Percentiles rank a stretch among this genome's conserved stretches.
Evolutionary conservation across 345 rosid genomes (phyloP).

Genomic region (Camelina laxa): DNA sequence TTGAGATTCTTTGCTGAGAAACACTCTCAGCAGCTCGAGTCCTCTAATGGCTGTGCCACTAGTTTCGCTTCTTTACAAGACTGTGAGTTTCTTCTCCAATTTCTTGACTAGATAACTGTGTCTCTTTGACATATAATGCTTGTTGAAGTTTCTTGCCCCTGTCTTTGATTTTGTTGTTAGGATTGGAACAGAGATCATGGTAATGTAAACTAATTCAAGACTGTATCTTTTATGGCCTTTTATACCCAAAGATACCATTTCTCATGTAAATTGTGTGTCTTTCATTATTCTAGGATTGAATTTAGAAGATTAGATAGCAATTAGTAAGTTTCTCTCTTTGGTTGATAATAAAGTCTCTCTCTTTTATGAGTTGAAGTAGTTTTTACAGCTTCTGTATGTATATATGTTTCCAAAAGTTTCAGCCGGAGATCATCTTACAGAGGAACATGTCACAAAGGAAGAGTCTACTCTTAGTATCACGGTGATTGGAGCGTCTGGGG

Average conservation of each 20-base stretch:
- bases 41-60: conserved; percentile 67
- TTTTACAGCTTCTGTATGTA: neutral
- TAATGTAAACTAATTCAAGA: neutral
- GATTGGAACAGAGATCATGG: neutral
- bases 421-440: conserved; percentile 52
- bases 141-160: neutral
- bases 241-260: neutral
- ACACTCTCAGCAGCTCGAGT: conserved; percentile 54
- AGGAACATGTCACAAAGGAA: conserved; percentile 36
- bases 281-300: neutral
- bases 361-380: neutral
- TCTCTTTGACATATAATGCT: neutral
- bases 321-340: neutral
- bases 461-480: conserved; percentile 76
- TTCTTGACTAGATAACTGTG: neutral
- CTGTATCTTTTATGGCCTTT: neutral
- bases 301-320: neutral
- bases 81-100: conserved; percentile 50
- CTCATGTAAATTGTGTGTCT: neutral
- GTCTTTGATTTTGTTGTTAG: neutral
- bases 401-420: conserved; percentile 32
- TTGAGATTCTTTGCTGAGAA: conserved; percentile 49
- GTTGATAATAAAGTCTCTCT: neutral
- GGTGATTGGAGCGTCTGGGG: conserved; percentile 95
- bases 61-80: conserved; percentile 62